A percentile compares a stretch with the other conserved stretches of the same genome.
Conservation (phyloP, 2,329 filamentous ascomycete species). For the Ilyonectria sp. region DNA sequence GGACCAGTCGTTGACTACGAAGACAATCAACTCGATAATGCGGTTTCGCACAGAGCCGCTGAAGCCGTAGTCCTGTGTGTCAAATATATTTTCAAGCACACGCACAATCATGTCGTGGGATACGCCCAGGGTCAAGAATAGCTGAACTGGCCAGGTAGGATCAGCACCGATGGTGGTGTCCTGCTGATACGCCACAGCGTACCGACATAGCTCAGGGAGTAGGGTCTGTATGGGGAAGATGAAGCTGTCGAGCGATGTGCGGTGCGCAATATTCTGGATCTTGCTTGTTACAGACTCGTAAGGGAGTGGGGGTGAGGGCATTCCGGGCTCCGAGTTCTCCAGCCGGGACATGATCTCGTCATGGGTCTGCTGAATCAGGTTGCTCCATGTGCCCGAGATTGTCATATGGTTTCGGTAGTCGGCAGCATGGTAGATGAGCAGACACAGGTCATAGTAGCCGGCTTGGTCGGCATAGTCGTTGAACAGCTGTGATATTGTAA, state of each 20-base stretch:
- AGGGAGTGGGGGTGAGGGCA: constrained; percentile 65
- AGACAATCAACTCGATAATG: constrained; percentile 70
- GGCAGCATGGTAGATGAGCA: constrained; percentile 92
- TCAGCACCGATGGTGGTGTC: constrained; percentile 72
- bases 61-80: constrained; percentile 73
- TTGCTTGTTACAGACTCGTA: constrained; percentile 80
- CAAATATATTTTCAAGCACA: constrained; percentile 70
- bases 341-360: constrained; percentile 64
- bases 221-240: constrained; percentile 76
- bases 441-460: constrained; percentile 92
- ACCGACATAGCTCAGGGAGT: constrained; percentile 74
- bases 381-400: constrained; percentile 87
- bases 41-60: constrained; percentile 64
- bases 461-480: constrained; percentile 93
- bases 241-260: constrained; percentile 75
- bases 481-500: constrained; percentile 76
- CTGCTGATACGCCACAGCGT: constrained; percentile 71
- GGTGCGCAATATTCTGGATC: constrained; percentile 76
- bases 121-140: constrained; percentile 70
- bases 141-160: constrained; percentile 69
- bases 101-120: constrained; percentile 70
- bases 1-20: constrained; percentile 65
- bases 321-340: constrained; percentile 58
- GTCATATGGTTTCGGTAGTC: constrained; percentile 91
- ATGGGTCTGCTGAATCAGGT: constrained; percentile 82